phyloP scores from a whole-genome alignment of 2,329 filamentous ascomycete species.

The Colletotrichum phormii region DNA sequence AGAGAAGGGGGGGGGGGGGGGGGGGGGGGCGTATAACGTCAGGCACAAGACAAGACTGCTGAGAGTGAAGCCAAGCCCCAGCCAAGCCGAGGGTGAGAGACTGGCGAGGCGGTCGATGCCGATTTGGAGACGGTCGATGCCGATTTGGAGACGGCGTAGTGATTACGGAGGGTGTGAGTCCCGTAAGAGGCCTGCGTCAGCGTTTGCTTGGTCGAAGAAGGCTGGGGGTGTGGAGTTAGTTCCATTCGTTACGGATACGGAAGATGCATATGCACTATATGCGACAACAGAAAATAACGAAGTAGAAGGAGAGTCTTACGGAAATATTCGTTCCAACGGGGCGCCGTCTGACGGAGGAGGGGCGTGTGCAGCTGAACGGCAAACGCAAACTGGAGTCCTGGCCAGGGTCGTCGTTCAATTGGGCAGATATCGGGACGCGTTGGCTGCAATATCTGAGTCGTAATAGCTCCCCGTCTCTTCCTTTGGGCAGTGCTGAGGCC shows the following conservation, averaged over 20 bases:
- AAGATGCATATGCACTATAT: neutral
- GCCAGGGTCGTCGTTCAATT: constrained; percentile 14
- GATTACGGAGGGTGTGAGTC: neutral
- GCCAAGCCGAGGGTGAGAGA: constrained; percentile 22
- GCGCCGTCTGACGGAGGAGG: neutral
- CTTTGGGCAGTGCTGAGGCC: constrained; percentile 15
- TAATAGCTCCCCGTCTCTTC: neutral
- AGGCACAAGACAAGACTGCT: constrained; percentile 28
- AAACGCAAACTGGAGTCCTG: neutral
- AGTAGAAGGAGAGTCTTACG: neutral
- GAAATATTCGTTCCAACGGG: constrained; percentile 19
- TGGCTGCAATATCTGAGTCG: constrained; percentile 9
- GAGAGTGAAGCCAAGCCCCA: constrained; percentile 13
- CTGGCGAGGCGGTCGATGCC: too few relatives aligned
- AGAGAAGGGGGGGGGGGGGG: too few relatives aligned
- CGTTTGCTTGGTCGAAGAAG: neutral
- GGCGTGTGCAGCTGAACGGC: constrained; percentile 27
- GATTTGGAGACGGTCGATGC: constrained; percentile 14
- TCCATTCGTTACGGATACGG: neutral
- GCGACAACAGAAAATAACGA: neutral
- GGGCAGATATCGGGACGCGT: constrained; percentile 17
- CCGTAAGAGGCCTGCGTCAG: constrained; percentile 4
- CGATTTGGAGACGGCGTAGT: constrained; percentile 1
- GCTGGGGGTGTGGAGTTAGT: neutral
- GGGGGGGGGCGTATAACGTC: constrained; percentile 22